These are phyloP conservation scores for Fusarium veterinarium DNA, from an alignment of 2,329 filamentous ascomycete genomes.

Conservation along the genomic window DNA sequence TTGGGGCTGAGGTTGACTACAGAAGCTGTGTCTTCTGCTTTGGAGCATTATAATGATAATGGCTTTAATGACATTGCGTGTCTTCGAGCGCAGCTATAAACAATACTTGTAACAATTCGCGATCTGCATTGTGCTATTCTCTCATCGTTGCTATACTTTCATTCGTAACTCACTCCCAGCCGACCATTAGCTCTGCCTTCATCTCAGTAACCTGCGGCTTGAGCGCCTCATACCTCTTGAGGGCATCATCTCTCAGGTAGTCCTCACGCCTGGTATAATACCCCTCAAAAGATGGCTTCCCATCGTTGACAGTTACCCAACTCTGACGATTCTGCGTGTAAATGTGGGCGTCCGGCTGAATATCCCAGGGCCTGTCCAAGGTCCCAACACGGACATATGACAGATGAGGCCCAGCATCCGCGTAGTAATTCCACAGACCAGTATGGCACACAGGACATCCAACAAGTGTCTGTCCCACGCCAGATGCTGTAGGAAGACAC, in stretches of 20 bases:
- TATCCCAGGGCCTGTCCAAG: constrained; percentile 52
- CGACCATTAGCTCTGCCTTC: constrained; percentile 28
- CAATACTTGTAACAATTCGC: not conserved
- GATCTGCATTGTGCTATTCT: not conserved
- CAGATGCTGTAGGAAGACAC: constrained; percentile 54
- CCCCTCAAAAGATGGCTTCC: constrained; percentile 51
- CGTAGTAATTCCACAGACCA: constrained; percentile 57
- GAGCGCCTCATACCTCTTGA: constrained; percentile 46
- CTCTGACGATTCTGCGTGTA: constrained; percentile 53
- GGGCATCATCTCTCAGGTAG: constrained; percentile 49
- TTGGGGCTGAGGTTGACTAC: constrained; percentile 34
- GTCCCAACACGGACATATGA: constrained; percentile 58
- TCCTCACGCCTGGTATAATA: constrained; percentile 50
- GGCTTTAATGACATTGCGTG: constrained; percentile 23
- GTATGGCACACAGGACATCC: constrained; percentile 57
- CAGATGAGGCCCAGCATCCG: constrained; percentile 45
- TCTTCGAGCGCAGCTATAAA: not conserved
- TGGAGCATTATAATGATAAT: constrained; percentile 22
- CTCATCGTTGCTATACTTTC: not conserved
- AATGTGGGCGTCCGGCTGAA: constrained; percentile 60
- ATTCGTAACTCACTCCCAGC: not conserved
- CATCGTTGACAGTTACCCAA: constrained; percentile 53
- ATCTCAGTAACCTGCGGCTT: constrained; percentile 35
- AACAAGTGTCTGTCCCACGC: constrained; percentile 53
- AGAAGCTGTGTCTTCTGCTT: constrained; percentile 37